Percentiles rank a stretch among this genome's conserved stretches.
Evolutionary conservation across 257 asterid genomes (phyloP).

Genomic region (Lavandula angustifolia): DNA sequence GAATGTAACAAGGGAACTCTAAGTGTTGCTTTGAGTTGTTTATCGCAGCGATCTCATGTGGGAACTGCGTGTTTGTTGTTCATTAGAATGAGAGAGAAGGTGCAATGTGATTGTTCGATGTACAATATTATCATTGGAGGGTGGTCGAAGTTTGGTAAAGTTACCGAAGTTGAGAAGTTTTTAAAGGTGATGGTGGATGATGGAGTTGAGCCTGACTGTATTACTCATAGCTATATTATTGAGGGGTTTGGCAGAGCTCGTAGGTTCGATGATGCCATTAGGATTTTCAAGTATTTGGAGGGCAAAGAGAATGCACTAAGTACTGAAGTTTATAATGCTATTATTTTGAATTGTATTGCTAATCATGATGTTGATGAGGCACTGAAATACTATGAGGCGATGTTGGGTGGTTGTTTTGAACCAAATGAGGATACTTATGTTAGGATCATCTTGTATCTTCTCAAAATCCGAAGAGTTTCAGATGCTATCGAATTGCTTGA

Average conservation of each 20-base stretch:
- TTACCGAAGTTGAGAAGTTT: slow-evolving; percentile 57
- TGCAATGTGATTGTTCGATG: slow-evolving; percentile 43
- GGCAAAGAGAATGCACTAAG: slow-evolving; percentile 44
- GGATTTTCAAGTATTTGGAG: slow-evolving; percentile 57
- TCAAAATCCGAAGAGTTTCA: slow-evolving; percentile 67
- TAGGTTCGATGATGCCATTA: slow-evolving; percentile 56
- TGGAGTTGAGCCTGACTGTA: slow-evolving; percentile 65
- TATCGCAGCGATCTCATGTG: slow-evolving; percentile 53
- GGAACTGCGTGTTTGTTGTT: slow-evolving; percentile 65
- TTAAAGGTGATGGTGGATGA: slow-evolving; percentile 69
- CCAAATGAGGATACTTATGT: slow-evolving; percentile 66
- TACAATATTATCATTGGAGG: slow-evolving; percentile 72
- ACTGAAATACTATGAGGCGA: slow-evolving; percentile 49
- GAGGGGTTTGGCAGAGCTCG: slow-evolving; percentile 89
- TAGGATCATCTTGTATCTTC: slow-evolving; percentile 54
- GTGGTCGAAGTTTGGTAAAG: slow-evolving; percentile 73
- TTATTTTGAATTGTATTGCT: slow-evolving; percentile 59
- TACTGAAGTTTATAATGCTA: slow-evolving; percentile 69
- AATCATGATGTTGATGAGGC: slow-evolving; percentile 60
- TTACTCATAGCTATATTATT: slow-evolving; percentile 58
- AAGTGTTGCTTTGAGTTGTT: slow-evolving; percentile 58
- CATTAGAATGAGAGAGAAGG: slow-evolving; percentile 55
- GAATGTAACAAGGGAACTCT: slow-evolving; percentile 45
- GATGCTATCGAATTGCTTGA: slow-evolving; percentile 86
- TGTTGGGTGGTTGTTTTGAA: slow-evolving; percentile 48